A percentile compares a stretch with the other conserved stretches of the same genome.
Conservation (phyloP, 176 grass and related monocot genomes). For the Rhynchospora pubera region DNA sequence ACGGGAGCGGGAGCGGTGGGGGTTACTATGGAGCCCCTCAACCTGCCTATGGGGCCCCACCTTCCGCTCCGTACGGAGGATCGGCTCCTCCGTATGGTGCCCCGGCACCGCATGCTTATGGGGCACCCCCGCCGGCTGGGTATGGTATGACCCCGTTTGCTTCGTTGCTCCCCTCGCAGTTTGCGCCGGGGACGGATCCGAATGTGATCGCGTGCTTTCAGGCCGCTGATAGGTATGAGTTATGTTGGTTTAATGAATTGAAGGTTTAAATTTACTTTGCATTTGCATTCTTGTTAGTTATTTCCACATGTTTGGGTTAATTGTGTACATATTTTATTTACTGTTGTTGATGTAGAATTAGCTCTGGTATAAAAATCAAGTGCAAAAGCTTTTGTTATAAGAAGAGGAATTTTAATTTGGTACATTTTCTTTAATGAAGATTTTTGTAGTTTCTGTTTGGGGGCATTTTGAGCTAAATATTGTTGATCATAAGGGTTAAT, state of each 20-base stretch:
- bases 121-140: background rate
- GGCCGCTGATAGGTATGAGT: constrained; percentile 50
- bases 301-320: background rate
- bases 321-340: background rate
- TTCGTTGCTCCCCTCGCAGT: constrained; percentile 58
- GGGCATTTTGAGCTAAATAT: too few relatives aligned
- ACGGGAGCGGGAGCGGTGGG: background rate
- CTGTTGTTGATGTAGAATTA: background rate
- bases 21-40: background rate
- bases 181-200: constrained; percentile 76
- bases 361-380: background rate
- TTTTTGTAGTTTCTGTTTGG: too few relatives aligned
- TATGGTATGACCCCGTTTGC: constrained; percentile 50
- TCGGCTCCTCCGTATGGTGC: constrained; percentile 11
- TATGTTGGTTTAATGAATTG: background rate
- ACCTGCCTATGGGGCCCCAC: constrained; percentile 10
- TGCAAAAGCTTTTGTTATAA: background rate
- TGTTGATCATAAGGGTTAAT: too few relatives aligned
- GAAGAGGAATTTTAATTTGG: too few relatives aligned
- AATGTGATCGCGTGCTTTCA: constrained; percentile 91
- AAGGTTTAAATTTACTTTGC: background rate
- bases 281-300: background rate
- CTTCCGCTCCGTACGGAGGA: background rate
- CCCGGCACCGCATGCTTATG: background rate
- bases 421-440: too few relatives aligned